Evolutionary conservation across 2,329 filamentous ascomycete species (phyloP), one percentile per base, ranked within the genome.

Genomic region (Colletotrichum sojae): DNA sequence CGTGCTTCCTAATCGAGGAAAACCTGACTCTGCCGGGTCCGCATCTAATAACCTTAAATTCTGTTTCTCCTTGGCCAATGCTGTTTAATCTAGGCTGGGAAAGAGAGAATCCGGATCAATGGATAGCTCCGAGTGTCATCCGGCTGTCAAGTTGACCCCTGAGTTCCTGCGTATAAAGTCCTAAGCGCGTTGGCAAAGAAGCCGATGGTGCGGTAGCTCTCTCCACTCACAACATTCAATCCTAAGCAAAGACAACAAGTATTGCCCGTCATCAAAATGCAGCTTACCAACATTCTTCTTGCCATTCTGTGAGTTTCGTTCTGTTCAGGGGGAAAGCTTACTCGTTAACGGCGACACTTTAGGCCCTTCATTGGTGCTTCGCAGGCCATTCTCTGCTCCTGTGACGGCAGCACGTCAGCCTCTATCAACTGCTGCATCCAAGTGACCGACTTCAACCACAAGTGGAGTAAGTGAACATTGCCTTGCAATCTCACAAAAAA

Each of bases 291-390:
- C 48, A 15, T 46, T 8, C 45, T 62, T 10, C 45, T 62, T 4
- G 16, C 36, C 25, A 16, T 62, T 4, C 49, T 62, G 59, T 39
- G 45, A 54, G 59, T 53, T 31, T 22, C n/a, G 36, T 10, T 25
- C 4, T 45, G 15, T 2, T 2, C 15, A n/a, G 45, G 10, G 10
- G 8, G 6, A 54, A 2, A 4, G 15, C 20, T 8, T 10, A 2
- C 2, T 9, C 5, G 22, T 39, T 54, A 16, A 62, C 49, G 13
- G 22, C 5, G 0, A 13, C 9, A n/a, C 2, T 16, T 16, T 6
- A 51, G 45, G 27, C 62, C 62, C 8, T 18, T 64, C 13, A 53
- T 64, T 36, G 54, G 62, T n/a, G 54, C 39, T n/a, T 64, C 62
- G 5, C 5, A 45, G 31, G 62, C 62, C 5, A 15, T 56, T 12